phyloP scores from a whole-genome alignment of 208 protist species.

The Dictyostelium gargantuum region DNA sequence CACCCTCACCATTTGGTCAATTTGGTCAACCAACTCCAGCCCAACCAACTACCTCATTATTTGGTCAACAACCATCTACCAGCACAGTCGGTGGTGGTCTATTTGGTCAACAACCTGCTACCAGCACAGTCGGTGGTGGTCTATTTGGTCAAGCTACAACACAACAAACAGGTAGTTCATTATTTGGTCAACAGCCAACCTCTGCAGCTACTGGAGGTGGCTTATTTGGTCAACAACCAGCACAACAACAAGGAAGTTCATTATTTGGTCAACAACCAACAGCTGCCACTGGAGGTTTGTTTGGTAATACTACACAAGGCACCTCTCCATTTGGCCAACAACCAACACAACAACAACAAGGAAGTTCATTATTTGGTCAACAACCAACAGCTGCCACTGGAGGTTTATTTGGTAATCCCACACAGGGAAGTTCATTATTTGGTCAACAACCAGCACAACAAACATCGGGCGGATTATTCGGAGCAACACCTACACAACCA shows the following conservation, averaged over 20 bases:
- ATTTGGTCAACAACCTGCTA: not conserved
- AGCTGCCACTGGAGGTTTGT: not conserved
- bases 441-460: not conserved
- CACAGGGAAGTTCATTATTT: not conserved
- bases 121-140: not conserved
- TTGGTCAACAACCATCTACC: not conserved
- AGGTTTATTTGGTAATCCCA: not conserved
- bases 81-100: not conserved
- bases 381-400: not conserved
- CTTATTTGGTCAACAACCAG: not conserved
- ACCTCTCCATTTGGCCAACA: not conserved
- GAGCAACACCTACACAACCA: not conserved
- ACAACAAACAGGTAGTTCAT: not conserved
- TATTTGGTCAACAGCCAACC: not conserved
- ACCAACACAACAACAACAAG: not conserved
- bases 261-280: slow-evolving; percentile 1
- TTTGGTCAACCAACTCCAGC: too few relatives aligned
- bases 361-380: not conserved
- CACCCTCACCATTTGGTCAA: not conserved
- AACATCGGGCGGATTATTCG: not conserved
- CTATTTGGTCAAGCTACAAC: not conserved
- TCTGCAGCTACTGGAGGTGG: not conserved
- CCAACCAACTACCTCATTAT: not conserved
- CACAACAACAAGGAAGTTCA: not conserved
- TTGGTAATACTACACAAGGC: not conserved